Evolutionary conservation across 257 asterid genomes (phyloP), one percentile per base, ranked within the genome.

Genomic region (Agastache rugosa): DNA sequence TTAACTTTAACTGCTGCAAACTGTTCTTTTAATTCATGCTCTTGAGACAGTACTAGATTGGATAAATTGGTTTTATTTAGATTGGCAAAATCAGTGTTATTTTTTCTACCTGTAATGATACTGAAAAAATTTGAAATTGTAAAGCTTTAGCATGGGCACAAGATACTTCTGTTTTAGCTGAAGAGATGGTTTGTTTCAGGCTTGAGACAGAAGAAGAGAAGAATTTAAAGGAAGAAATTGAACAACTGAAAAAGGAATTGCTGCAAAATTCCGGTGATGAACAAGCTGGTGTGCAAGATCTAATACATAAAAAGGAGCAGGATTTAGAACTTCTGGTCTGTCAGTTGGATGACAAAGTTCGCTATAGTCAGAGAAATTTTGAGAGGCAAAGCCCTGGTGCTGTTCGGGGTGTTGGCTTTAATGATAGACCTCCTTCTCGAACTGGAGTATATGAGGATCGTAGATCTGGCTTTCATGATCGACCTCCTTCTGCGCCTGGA

Each of bases 311-410:
- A 81, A 89, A 78, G 82, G 96, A 92, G 84, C 82, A 51, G 74
- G 94, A 93, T 19, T 78, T 92, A 83, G 96, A 86, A 67, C 54
- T 80, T 70, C 85, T 95, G 85, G 81, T 80, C 71, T 85, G 77
- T 11, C 93, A 89, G 54, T 80, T 92, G 88, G 98, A 92, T 78
- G 91, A 89, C 86, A 95, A 88, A 78, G 87, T 86, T 76, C 96
- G 92, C 23, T 89, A 91, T 77, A 90, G 84, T 72, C 97, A 82
- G 86, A 94, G 83, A 81, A 79, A 64, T 37, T 67, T 62, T 17
- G 97, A 92, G 73, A 88, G 99, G 82, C 97, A 85, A 69, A 88
- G 91, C 68, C 88, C 99, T 68, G 96, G 88, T 75, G 81, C 86
- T 25, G 86, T 88, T 77, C 86, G 91, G 72, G 87, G 72, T 78